Percentiles rank a stretch among this genome's conserved stretches.
Conservation (phyloP, 768 basidiomycete genomes). For the Leccinum olivaceopallidum region DNA sequence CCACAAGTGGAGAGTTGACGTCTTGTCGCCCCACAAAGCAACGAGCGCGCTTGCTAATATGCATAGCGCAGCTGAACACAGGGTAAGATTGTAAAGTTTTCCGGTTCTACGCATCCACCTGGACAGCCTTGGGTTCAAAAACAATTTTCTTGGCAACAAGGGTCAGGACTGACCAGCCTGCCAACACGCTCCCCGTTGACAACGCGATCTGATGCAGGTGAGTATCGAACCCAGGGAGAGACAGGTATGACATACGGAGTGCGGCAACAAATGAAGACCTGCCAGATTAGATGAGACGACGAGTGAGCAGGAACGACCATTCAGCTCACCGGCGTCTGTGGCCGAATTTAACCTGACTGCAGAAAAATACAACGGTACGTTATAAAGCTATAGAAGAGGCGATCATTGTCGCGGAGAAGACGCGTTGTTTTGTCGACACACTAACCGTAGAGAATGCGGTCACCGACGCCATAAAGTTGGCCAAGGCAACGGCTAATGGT, state of each 20-base stretch:
- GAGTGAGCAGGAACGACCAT: background rate
- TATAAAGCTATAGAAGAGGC: constrained; percentile 61
- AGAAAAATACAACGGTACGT: constrained; percentile 87
- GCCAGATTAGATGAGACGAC: constrained; percentile 15
- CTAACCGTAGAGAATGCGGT: constrained; percentile 78
- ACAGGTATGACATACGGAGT: constrained; percentile 59
- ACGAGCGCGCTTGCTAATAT: constrained; percentile 63
- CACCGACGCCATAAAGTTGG: constrained; percentile 77
- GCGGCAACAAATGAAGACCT: constrained; percentile 88
- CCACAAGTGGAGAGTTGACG: constrained; percentile 67
- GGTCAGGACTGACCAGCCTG: constrained; percentile 66
- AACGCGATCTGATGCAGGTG: constrained; percentile 60
- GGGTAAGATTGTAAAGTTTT: constrained; percentile 75
- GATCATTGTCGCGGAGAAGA: constrained; percentile 5
- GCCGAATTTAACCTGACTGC: constrained; percentile 72
- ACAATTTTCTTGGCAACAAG: constrained; percentile 1
- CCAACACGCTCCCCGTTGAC: constrained; percentile 81
- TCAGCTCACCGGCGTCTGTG: constrained; percentile 62
- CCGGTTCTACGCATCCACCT: constrained; percentile 89
- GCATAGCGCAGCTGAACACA: constrained; percentile 60
- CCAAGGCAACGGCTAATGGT: constrained; percentile 76
- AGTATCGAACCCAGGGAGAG: constrained; percentile 12
- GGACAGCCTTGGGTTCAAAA: constrained; percentile 14
- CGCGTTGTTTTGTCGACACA: background rate
- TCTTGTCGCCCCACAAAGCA: constrained; percentile 63